Base-by-base conservation (phyloP, 768 basidiomycete species). In the Sarcodon aspratus region DNA sequence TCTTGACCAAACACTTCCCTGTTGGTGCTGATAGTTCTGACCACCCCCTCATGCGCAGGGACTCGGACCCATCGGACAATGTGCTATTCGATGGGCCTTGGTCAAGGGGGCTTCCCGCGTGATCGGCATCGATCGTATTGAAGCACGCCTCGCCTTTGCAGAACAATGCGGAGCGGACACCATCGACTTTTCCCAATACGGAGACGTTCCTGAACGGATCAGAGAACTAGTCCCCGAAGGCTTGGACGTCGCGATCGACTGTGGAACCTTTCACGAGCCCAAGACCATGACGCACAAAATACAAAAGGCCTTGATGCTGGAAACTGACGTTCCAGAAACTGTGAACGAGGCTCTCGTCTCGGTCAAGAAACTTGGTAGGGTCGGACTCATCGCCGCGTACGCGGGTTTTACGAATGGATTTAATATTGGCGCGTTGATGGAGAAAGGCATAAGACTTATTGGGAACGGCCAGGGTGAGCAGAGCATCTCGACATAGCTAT, bases 371-470 rank as follows among this genome's bases (percentile, higher is more conserved):
- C 68, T 69, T 59, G 82, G 83, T 7, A 61, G 69, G 11, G 67
- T 74, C 56, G 84, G 82, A 0, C 63, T 86, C 46, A 85, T 82
- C 46, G 80, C 79, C 9, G 84, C 74, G 4, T 88, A 87, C 56
- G 69, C 76, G 6, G 82, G 79, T 0, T 80, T 69, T 63, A 77
- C 79, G 17, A 84, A 86, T 61, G 74, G 72, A 18, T 72, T 83
- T 60, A 82, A 82, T 58, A 66, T 88, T 46, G 83, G 85, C 7
- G 79, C 84, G 0, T 56, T 88, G 32, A 87, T 87, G 84, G 82
- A 88, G 68, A 82, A 82, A 61, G 84, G 84, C 8, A 65, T 83
- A 13, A 66, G 80, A 52, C 68, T 85, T 46, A 82, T 84, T 55
- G 83, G 82, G 7, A 82, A 82, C 53, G 82, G 82, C 1, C 83